Evolutionary conservation across 2,329 filamentous ascomycete genomes (phyloP), one percentile per base, ranked within the genome.

Genomic region (Parastagonospora avenae): DNA sequence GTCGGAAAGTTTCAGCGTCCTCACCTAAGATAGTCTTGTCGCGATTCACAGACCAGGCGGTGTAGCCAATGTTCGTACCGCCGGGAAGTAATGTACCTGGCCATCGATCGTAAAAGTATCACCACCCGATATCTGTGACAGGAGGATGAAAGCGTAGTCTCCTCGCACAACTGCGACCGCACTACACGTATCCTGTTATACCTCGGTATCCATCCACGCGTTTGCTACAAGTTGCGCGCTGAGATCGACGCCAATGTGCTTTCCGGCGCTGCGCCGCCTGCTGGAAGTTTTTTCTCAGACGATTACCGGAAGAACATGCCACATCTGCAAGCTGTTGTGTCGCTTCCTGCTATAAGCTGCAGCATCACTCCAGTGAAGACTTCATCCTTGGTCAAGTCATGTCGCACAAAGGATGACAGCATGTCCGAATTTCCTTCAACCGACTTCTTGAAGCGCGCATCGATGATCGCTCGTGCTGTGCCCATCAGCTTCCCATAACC

Each of bases 321-420:
- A 0, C 80, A 80, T 49, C 59, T 80, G 4, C 74, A 78, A 50
- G 83, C 82, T 0, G 82, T 82, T 0, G 81, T 84, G 52, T 85
- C 83, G 1, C 80, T 80, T 2, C 83, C 83, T 4, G 82, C 82
- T 6, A 82, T 70, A 24, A 80, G 78, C 46, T 79, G 76, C 4
- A 76, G 70, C 7, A 78, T 48, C 2, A 73, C 74, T 50, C 80
- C 77, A 3, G 61, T 47, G 58, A 75, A 55, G 69, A 78, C 37
- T 66, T 72, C 67, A 53, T 63, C 74, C 62, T 30, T 52, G 1
- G 65, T 71, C 10, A 80, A 60, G 59, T 74, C 75, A 44, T 78
- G 75, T 10, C 70, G 71, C 53, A 81, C 74, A 54, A 83, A 82
- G 0, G 78, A 77, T 3, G 74, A 77, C 3, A 84, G 71, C 80